phyloP scores from a whole-genome alignment of 164 flowering plant species.

The Santalum album region DNA sequence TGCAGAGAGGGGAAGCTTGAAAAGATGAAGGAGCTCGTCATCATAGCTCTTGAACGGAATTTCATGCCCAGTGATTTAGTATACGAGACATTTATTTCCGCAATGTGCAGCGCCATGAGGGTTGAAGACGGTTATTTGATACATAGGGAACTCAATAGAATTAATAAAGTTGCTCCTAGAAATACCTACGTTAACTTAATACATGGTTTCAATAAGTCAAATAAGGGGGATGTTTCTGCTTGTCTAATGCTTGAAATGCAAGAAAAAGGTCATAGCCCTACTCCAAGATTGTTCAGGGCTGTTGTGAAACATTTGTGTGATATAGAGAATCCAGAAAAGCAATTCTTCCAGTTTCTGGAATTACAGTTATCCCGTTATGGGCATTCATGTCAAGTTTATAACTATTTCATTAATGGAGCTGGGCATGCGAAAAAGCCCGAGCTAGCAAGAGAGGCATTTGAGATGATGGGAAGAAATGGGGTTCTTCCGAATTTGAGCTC shows the following conservation, averaged over 20 bases:
- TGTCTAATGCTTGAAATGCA: slow-evolving; percentile 68
- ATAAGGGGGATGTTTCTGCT: slow-evolving; percentile 60
- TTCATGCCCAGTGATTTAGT: slow-evolving; percentile 24
- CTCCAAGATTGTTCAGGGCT: slow-evolving; percentile 26
- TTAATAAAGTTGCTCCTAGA: slow-evolving; percentile 13
- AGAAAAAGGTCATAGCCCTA: slow-evolving; percentile 45
- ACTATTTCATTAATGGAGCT: slow-evolving; percentile 63
- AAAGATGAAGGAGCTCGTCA: slow-evolving; percentile 50
- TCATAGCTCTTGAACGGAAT: slow-evolving; percentile 29
- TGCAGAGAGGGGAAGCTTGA: slow-evolving; percentile 55
- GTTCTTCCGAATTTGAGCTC: slow-evolving; percentile 32
- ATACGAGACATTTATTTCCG: slow-evolving; percentile 36
- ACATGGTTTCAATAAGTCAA: slow-evolving; percentile 28
- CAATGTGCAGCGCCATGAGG: slow-evolving; percentile 43
- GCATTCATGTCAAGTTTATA: slow-evolving; percentile 21
- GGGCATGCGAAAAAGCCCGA: slow-evolving; percentile 52
- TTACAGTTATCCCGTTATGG: slow-evolving; percentile 32
- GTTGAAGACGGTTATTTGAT: slow-evolving; percentile 55
- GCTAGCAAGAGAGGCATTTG: slow-evolving; percentile 47
- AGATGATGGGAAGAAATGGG: slow-evolving; percentile 47
- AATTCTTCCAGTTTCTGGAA: slow-evolving; percentile 44
- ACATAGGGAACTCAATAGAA: slow-evolving; percentile 22
- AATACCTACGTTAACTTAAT: slow-evolving; percentile 36
- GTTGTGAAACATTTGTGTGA: slow-evolving; percentile 38
- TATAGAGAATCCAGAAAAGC: slow-evolving; percentile 33